These are phyloP conservation scores for Oryza brachyantha DNA, from an alignment of 176 grass and related monocot species.

Conservation along the genomic window DNA sequence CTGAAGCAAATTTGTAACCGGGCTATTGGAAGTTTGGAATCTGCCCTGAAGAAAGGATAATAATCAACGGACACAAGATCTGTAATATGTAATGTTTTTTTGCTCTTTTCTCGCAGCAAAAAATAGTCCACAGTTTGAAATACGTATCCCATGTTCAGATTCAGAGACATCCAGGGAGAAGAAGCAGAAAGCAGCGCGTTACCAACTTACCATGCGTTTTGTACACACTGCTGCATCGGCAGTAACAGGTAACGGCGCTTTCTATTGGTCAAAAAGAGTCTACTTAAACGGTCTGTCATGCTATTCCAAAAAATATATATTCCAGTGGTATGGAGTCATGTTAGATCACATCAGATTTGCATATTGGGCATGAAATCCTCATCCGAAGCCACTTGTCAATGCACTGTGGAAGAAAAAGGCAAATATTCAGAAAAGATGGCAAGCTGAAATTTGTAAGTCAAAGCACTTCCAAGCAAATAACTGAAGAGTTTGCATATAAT, in stretches of 20 bases:
- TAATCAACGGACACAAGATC: neutral
- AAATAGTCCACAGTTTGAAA: neutral
- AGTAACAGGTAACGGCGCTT: neutral
- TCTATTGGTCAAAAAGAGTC: conserved; percentile 10
- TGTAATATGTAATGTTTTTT: neutral
- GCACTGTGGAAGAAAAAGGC: conserved; percentile 50
- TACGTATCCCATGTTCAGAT: neutral
- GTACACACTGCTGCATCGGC: neutral
- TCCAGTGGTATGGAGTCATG: neutral
- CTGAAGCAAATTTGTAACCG: neutral
- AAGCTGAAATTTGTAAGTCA: neutral
- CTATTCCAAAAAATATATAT: conserved; percentile 9
- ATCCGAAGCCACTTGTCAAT: conserved; percentile 86
- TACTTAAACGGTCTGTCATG: conserved; percentile 4
- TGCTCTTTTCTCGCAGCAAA: neutral
- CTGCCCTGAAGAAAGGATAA: neutral
- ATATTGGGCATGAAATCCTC: conserved; percentile 64
- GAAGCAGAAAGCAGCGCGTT: neutral
- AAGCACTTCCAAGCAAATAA: neutral
- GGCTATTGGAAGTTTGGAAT: neutral
- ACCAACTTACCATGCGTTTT: neutral
- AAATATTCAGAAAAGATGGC: conserved; percentile 2
- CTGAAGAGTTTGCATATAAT: neutral
- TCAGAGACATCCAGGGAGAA: neutral
- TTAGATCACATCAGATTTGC: conserved; percentile 63